Conservation (phyloP, 345 rosid genomes). For the Gossypium arboreum region DNA sequence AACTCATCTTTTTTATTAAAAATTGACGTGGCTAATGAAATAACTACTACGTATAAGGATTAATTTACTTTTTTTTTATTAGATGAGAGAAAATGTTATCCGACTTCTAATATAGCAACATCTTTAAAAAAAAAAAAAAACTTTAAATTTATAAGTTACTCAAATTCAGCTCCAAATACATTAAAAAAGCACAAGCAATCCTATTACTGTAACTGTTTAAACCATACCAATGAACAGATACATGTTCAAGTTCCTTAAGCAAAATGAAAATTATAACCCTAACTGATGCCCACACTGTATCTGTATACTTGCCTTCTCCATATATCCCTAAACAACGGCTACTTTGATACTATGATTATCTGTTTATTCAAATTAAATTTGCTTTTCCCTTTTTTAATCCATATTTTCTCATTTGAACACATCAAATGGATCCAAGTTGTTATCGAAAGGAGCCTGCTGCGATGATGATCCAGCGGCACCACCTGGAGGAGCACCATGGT, state of each 20-base stretch:
- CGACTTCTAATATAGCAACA: not conserved
- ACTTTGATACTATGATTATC: not conserved
- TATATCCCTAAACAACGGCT: not conserved
- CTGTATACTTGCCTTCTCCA: not conserved
- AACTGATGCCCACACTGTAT: not conserved
- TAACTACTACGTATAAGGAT: no score
- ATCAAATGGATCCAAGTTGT: constrained; percentile 18
- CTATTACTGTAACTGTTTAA: not conserved
- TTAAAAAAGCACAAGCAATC: not conserved
- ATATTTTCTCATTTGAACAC: constrained; percentile 15
- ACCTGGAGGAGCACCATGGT: not conserved
- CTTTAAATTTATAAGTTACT: not conserved
- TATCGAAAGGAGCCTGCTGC: not conserved
- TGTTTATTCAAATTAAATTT: not conserved
- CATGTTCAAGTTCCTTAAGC: not conserved
- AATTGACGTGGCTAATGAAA: fast-evolving
- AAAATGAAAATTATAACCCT: not conserved
- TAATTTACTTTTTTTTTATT: no score
- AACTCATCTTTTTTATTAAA: no score
- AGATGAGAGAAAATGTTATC: no score
- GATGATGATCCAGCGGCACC: constrained; percentile 14
- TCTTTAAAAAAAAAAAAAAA: not conserved
- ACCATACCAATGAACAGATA: not conserved
- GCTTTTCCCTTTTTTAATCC: not conserved
- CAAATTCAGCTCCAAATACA: not conserved